Evolutionary conservation across 164 flowering plant genomes (phyloP).

Genomic region (Euptelea pleiosperma): DNA sequence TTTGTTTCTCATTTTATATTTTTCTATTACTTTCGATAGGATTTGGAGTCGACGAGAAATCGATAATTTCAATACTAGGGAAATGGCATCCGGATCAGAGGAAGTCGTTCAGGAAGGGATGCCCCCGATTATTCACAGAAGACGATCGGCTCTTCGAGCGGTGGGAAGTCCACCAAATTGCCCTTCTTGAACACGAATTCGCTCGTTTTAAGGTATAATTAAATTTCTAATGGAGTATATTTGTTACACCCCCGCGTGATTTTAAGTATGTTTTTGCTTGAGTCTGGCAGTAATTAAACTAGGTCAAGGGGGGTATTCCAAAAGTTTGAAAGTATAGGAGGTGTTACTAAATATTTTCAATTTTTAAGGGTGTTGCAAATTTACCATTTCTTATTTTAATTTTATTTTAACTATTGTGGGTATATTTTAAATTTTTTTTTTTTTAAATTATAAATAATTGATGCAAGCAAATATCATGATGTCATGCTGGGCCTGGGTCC

Average conservation of each 20-base stretch:
- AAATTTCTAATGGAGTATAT: too few relatives aligned
- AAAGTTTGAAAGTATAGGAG: too few relatives aligned
- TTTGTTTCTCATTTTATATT: not conserved
- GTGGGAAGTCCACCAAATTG: conserved; percentile 44
- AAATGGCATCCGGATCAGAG: conserved; percentile 57
- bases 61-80: conserved; percentile 45
- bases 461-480: too few relatives aligned
- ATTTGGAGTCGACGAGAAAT: conserved; percentile 72
- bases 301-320: too few relatives aligned
- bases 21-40: conserved; percentile 29
- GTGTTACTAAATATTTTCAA: too few relatives aligned
- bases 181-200: conserved; percentile 55
- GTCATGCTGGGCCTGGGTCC: too few relatives aligned
- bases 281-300: too few relatives aligned
- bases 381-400: not conserved
- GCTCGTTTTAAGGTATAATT: conserved; percentile 58
- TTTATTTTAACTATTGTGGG: too few relatives aligned
- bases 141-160: conserved; percentile 63
- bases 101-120: conserved; percentile 46
- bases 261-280: too few relatives aligned
- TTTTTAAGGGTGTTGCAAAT: not conserved
- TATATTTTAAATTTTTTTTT: too few relatives aligned
- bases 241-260: too few relatives aligned
- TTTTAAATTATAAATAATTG: too few relatives aligned
- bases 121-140: conserved; percentile 36